phyloP scores from a whole-genome alignment of 305 asterid species.

The Fraxinus albicans region DNA sequence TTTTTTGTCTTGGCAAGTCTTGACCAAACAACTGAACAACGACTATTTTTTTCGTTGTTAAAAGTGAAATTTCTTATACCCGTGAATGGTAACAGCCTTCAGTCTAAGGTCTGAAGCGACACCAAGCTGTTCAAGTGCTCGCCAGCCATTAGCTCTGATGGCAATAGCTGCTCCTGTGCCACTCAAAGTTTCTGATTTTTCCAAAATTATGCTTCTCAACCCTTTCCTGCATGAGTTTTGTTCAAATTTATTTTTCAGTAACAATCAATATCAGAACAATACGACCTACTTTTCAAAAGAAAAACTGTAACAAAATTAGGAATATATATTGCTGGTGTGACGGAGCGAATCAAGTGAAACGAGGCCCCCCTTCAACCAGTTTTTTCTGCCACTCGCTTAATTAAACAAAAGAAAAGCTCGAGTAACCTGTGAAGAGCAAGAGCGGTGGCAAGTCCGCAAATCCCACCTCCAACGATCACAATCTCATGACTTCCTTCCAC shows the following conservation, averaged over 20 bases:
- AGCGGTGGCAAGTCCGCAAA: conserved; percentile 43
- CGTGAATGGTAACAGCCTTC: conserved; percentile 27
- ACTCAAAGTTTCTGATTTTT: conserved; percentile 29
- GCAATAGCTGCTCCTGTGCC: conserved; percentile 38
- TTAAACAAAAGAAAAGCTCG: neutral
- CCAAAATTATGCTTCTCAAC: conserved; percentile 28
- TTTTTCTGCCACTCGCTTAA: neutral
- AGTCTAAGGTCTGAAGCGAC: conserved; percentile 32
- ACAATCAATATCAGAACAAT: neutral
- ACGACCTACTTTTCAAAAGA: no score
- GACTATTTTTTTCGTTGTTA: neutral
- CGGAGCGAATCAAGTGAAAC: neutral
- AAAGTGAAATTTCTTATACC: conserved; percentile 17
- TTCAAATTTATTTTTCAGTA: neutral
- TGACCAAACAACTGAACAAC: neutral
- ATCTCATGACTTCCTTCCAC: conserved; percentile 21
- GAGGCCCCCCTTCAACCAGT: neutral
- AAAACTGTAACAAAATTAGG: neutral
- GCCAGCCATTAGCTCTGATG: conserved; percentile 39
- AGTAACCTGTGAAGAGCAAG: conserved; percentile 41
- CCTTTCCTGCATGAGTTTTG: conserved; percentile 32
- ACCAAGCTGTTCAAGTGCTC: conserved; percentile 47
- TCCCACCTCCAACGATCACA: conserved; percentile 43
- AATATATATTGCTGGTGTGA: neutral
- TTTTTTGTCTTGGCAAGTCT: neutral